These are phyloP conservation scores for Scopulariopsis brevicaulis DNA, from an alignment of 2,329 filamentous ascomycete species.

Conservation along the genomic window DNA sequence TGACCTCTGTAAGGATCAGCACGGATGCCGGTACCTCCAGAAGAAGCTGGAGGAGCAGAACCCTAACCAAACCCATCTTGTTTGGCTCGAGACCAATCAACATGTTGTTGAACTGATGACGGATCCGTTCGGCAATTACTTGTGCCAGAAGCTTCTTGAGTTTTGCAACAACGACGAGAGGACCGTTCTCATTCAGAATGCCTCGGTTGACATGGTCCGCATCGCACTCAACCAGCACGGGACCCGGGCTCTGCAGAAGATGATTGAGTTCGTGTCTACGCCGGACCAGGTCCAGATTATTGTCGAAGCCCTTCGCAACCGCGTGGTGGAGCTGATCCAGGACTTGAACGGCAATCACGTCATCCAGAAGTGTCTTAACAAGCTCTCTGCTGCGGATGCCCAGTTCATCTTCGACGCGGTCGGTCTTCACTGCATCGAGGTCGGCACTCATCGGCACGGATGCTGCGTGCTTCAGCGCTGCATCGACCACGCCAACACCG, in stretches of 20 bases:
- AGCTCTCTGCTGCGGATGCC: slow-evolving; percentile 71
- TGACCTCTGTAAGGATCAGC: slow-evolving; percentile 89
- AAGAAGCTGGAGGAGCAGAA: slow-evolving; percentile 91
- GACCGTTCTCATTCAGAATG: slow-evolving; percentile 83
- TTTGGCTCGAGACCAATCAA: slow-evolving; percentile 86
- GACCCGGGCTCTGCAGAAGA: slow-evolving; percentile 93
- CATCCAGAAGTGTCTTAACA: slow-evolving; percentile 97
- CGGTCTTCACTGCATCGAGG: slow-evolving; percentile 72
- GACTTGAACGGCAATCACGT: slow-evolving; percentile 98
- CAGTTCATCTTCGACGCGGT: slow-evolving; percentile 98
- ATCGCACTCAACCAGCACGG: slow-evolving; percentile 97
- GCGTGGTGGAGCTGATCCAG: slow-evolving; percentile 90
- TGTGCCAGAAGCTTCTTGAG: slow-evolving; percentile 96
- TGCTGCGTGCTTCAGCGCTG: slow-evolving; percentile 97
- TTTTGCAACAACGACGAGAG: slow-evolving; percentile 93
- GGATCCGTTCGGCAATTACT: slow-evolving; percentile 97
- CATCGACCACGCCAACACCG: slow-evolving; percentile 88
- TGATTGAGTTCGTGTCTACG: slow-evolving; percentile 95
- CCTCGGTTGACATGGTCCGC: slow-evolving; percentile 74
- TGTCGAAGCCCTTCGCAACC: slow-evolving; percentile 68
- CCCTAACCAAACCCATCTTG: slow-evolving; percentile 75
- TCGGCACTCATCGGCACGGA: slow-evolving; percentile 93
- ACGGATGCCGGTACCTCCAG: slow-evolving; percentile 92
- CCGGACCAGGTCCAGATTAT: slow-evolving; percentile 78
- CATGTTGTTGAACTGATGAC: slow-evolving; percentile 98